These are phyloP conservation scores for Bonia amplexicaulis DNA, from an alignment of 176 grass and related monocot genomes.

Conservation along the genomic window DNA sequence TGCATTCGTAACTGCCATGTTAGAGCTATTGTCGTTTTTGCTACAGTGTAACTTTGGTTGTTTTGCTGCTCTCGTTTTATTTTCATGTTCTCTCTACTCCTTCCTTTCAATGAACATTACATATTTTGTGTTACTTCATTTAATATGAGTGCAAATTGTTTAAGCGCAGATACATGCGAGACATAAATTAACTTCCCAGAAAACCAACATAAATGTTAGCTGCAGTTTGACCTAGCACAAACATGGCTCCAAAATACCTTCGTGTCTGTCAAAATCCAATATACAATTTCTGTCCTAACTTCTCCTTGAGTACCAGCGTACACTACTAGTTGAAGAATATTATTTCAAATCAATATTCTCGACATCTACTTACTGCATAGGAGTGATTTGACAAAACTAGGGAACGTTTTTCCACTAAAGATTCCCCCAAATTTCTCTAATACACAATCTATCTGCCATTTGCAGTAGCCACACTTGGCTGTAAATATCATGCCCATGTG, in stretches of 20 bases:
- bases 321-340: background rate
- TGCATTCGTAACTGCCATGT: background rate
- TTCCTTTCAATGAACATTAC: background rate
- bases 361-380: background rate
- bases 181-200: background rate
- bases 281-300: background rate
- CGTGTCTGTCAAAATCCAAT: background rate
- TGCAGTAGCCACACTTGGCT: background rate
- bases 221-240: background rate
- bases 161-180: background rate
- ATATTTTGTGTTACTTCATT: background rate
- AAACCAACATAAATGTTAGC: background rate
- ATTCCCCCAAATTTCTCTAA: background rate
- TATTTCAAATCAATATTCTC: background rate
- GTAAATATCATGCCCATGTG: constrained; percentile 19
- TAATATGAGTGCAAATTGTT: background rate
- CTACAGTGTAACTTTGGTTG: background rate
- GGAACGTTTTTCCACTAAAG: background rate
- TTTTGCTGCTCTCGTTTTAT: background rate
- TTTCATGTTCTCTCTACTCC: background rate
- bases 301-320: background rate
- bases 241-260: background rate
- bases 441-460: background rate
- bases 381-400: constrained; percentile 18
- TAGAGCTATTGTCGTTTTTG: background rate